Evolutionary conservation across 192 early-diverging fungal genomes (phyloP), one percentile per base, ranked within the genome.

Genomic region (Coemansia sp.): DNA sequence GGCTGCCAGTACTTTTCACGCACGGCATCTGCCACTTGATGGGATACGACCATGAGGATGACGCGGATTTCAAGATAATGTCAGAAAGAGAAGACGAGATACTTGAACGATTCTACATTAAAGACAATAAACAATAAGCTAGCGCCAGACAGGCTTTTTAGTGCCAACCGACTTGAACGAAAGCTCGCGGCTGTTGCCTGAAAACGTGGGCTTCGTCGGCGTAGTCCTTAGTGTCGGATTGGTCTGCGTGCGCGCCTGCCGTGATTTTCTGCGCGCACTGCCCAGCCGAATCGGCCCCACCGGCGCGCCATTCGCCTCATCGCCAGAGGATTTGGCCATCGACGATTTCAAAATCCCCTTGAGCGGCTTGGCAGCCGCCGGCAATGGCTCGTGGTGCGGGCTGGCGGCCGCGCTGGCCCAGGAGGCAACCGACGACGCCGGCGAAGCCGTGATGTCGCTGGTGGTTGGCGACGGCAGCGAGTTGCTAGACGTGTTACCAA

Each of bases 1-100:
- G 87, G 27, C 54, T 91, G n/a, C 86, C 86, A 0, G 72, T 85
- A 5, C 78, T 91, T 19, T 81, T 86, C 51, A 79, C 84, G 0
- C 89, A 91, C 64, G 89, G 89, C 0, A 87, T 91, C 10, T 89
- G 87, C 51, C 89, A 91, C 70, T 69, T 91, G 31, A 72, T 91
- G 39, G 89, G 89, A 10, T 89, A 88, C 57, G 88, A 91, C 68
- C 89, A 91, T 59, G 80, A 88, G 42, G 33, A 59, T 2, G 83
- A 88, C 36, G 33, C 64, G 0, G 86, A 86, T 34, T 89, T 78
- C 63, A 33, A 24, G 39, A n/a, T 31, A 17, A 85, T 85, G 84
- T 9, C 53, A 2, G 31, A 45, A n/a, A 63, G 75, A 35, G 84
- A 85, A 61, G 40, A 66, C 2, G 50, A 69, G 14, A 82, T 85